Evolutionary conservation across 192 early-diverging fungal genomes (phyloP).

Genomic region (Coemansia asiatica): DNA sequence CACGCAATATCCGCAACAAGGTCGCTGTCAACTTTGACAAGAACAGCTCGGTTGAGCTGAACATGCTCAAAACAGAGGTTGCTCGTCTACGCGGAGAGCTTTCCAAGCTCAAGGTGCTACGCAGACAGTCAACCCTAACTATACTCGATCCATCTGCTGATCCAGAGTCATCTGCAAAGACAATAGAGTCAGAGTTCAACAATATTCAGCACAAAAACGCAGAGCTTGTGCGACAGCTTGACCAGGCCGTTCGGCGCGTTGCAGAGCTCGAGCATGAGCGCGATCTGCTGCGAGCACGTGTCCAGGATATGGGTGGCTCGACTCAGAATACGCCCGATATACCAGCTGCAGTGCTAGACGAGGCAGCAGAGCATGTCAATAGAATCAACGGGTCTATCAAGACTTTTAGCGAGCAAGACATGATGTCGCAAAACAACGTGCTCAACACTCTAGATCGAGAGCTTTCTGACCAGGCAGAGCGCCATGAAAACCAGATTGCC

Average conservation of each 20-base stretch:
- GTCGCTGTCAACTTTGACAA: conserved; percentile 70
- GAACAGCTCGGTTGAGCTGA: conserved; percentile 53
- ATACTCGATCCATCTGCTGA: conserved; percentile 4
- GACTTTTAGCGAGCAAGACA: conserved; percentile 19
- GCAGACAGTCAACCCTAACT: conserved; percentile 26
- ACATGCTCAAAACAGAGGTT: conserved; percentile 53
- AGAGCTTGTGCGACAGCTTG: conserved; percentile 26
- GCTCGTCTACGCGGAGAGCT: conserved; percentile 52
- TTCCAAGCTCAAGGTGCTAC: conserved; percentile 48
- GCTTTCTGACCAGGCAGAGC: conserved; percentile 49
- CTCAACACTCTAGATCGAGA: conserved; percentile 47
- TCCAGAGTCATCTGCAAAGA: background rate
- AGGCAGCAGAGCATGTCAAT: conserved; percentile 1
- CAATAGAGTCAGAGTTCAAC: conserved; percentile 8
- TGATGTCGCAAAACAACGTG: conserved; percentile 40
- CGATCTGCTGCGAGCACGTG: conserved; percentile 21
- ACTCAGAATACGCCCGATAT: conserved; percentile 22
- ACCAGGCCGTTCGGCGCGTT: conserved; percentile 22
- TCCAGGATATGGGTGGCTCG: conserved; percentile 33
- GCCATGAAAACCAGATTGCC: conserved; percentile 52
- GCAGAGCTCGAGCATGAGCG: conserved; percentile 36
- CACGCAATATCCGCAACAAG: conserved; percentile 94
- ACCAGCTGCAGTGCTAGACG: conserved; percentile 13
- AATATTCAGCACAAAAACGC: conserved; percentile 25
- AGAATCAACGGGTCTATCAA: conserved; percentile 14